Evolutionary conservation across 2,329 filamentous ascomycete species (phyloP), one percentile per base, ranked within the genome.

Genomic region (Colletotrichum navitas): DNA sequence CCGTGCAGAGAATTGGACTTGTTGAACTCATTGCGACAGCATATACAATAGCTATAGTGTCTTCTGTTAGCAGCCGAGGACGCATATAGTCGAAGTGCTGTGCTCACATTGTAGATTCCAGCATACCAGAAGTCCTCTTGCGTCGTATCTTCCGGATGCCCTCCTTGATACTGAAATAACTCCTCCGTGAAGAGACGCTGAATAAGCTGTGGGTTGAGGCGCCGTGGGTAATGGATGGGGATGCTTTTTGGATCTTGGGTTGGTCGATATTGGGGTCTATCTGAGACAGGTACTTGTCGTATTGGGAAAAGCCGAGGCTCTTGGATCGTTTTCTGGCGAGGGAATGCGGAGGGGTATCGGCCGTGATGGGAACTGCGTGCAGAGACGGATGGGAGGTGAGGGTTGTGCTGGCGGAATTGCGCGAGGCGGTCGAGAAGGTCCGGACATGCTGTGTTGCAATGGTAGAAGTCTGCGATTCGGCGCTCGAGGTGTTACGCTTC

Each of bases 21-120:
- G 73, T 81, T 81, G 73, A 88, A 85, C 60, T 89, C 85, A 60
- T 88, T 85, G 70, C 85, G 85, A 75, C 89, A 91, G 74, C 85
- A 87, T 58, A 86, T 84, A 74, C 89, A 91, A 24, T 85, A 85
- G 71, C 89, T 90, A 75, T 21, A 52, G 41, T 7, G 71, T 24
- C 7, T 72, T 32, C 24, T 55, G 66, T 71, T 36, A 74, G 66
- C 34, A 18, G 2, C 14, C 34, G 12, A n/a, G 21, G 5, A 32
- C 14, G 26, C 34, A 8, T 32, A 73, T 8, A 3, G 21, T 32
- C 7, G 10, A n/a, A 24, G 24, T 8, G 36, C 29, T 3, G 10
- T 21, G 14, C 80, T 70, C 77, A 82, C 83, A 78, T 74, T 73
- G 78, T 78, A 43, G 76, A 77, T 63, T 81, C 79, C 34, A 80